Evolutionary conservation across 2,329 filamentous ascomycete species (phyloP).

Genomic region (Colletotrichum sp.): DNA sequence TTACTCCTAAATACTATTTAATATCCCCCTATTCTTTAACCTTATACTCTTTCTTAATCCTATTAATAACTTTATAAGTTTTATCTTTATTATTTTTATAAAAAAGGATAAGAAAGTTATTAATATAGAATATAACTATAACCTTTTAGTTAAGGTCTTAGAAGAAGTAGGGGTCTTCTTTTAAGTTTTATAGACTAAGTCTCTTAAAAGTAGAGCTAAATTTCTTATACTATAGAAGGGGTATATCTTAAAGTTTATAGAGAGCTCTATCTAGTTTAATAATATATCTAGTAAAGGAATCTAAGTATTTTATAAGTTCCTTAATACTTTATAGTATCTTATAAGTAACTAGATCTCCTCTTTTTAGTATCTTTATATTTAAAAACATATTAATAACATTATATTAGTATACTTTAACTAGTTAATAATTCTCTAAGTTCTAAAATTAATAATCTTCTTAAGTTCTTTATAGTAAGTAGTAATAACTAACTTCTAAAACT

Average conservation of each 20-base stretch:
- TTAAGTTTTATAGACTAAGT: too few relatives aligned
- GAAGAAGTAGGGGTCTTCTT: too few relatives aligned
- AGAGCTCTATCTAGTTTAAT: background rate
- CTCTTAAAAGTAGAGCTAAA: background rate
- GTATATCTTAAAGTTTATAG: background rate
- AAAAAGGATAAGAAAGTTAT: too few relatives aligned
- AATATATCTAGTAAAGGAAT: background rate
- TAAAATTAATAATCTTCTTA: background rate
- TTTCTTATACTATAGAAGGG: background rate
- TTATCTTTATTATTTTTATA: too few relatives aligned
- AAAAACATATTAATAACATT: background rate
- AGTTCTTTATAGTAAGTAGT: background rate
- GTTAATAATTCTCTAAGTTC: fast-evolving
- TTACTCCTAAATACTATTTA: background rate
- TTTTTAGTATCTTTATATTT: background rate
- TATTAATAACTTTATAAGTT: background rate
- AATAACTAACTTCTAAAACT: background rate
- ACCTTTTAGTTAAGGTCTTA: too few relatives aligned
- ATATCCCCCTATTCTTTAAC: background rate
- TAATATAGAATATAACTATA: too few relatives aligned
- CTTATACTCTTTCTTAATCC: background rate
- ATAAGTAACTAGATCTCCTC: background rate
- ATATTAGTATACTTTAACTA: background rate
- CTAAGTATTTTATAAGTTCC: background rate
- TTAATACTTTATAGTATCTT: background rate